A percentile compares a stretch with the other conserved stretches of the same genome.
phyloP scores from a whole-genome alignment of 805 yeast species.

The Saccharomycopsis capsularis region DNA sequence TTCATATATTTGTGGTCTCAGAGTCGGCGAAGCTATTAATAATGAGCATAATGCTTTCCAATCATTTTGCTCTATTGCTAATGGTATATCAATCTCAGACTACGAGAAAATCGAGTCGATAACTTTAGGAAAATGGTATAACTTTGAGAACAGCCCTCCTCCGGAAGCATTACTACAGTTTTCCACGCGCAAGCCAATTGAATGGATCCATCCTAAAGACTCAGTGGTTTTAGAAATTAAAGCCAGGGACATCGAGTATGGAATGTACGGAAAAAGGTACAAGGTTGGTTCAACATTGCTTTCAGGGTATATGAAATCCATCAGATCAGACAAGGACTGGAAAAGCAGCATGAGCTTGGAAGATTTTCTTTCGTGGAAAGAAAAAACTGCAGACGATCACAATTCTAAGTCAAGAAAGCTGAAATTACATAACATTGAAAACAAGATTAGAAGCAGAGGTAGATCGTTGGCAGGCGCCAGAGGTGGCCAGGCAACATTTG shows the following conservation, averaged over 20 bases:
- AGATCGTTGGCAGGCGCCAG: conserved; percentile 24
- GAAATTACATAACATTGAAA: conserved; percentile 25
- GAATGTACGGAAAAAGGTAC: conserved; percentile 39
- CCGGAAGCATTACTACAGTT: conserved; percentile 40
- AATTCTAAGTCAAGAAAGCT: conserved; percentile 27
- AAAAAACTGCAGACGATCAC: conserved; percentile 20
- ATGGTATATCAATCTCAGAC: conserved; percentile 68
- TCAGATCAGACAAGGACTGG: conserved; percentile 65
- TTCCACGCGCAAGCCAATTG: conserved; percentile 56
- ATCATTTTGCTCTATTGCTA: conserved; percentile 74
- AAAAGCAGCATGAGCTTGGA: conserved; percentile 46
- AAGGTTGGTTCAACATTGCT: conserved; percentile 65
- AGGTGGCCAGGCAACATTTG: conserved; percentile 17
- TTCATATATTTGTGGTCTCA: conserved; percentile 67
- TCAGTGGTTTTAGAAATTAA: conserved; percentile 78
- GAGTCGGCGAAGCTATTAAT: conserved; percentile 32
- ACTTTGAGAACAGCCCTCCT: conserved; percentile 34
- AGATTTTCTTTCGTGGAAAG: conserved; percentile 43
- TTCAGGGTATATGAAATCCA: conserved; percentile 62
- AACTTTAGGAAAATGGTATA: conserved; percentile 58
- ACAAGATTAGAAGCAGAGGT: conserved; percentile 16
- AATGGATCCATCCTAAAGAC: conserved; percentile 74
- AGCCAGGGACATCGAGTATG: conserved; percentile 61
- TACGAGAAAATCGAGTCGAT: conserved; percentile 48
- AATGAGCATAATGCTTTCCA: conserved; percentile 33